A percentile compares a stretch with the other conserved stretches of the same genome.
Conservation (phyloP, 1,139 yeast genomes). For the Saccharomycopsis phalli region DNA sequence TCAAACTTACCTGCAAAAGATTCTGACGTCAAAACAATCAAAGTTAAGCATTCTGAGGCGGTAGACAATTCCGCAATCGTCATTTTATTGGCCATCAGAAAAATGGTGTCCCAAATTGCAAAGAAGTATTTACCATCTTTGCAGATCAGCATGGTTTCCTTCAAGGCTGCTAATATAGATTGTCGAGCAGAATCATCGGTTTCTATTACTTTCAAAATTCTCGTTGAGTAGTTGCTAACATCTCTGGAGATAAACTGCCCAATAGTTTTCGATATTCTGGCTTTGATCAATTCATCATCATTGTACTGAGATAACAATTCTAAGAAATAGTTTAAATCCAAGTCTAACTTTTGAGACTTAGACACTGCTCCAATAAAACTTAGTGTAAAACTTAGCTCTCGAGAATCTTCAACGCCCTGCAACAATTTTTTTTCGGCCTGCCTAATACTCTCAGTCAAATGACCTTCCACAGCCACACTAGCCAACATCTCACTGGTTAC, state of each 20-base stretch:
- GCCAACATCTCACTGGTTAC: slow-evolving; percentile 11
- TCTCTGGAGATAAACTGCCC: slow-evolving; percentile 42
- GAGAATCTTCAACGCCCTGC: slow-evolving; percentile 11
- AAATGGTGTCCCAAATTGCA: slow-evolving; percentile 8
- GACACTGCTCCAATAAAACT: slow-evolving; percentile 43
- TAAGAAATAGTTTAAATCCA: slow-evolving; percentile 30
- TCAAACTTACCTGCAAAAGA: background rate
- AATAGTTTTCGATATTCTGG: slow-evolving; percentile 44
- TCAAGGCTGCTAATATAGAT: slow-evolving; percentile 31
- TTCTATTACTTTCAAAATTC: slow-evolving; percentile 25
- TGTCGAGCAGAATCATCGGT: slow-evolving; percentile 24
- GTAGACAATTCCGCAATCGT: slow-evolving; percentile 27
- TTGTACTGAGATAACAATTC: slow-evolving; percentile 24
- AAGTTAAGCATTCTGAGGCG: slow-evolving; percentile 31
- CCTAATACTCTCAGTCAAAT: slow-evolving; percentile 5
- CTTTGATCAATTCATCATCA: slow-evolving; percentile 33
- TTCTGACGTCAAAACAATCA: slow-evolving; percentile 26
- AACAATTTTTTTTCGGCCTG: slow-evolving; percentile 13
- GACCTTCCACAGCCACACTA: slow-evolving; percentile 10
- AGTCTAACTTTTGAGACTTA: slow-evolving; percentile 26
- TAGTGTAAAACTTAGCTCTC: slow-evolving; percentile 27
- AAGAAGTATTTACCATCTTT: slow-evolving; percentile 12
- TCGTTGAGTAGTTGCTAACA: slow-evolving; percentile 29
- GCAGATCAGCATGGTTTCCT: slow-evolving; percentile 24
- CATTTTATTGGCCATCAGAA: slow-evolving; percentile 2